A percentile compares a stretch with the other conserved stretches of the same genome.
These are phyloP conservation scores for Atkinsonella texensis DNA, from an alignment of 2,329 filamentous ascomycete species.

Conservation along the genomic window DNA sequence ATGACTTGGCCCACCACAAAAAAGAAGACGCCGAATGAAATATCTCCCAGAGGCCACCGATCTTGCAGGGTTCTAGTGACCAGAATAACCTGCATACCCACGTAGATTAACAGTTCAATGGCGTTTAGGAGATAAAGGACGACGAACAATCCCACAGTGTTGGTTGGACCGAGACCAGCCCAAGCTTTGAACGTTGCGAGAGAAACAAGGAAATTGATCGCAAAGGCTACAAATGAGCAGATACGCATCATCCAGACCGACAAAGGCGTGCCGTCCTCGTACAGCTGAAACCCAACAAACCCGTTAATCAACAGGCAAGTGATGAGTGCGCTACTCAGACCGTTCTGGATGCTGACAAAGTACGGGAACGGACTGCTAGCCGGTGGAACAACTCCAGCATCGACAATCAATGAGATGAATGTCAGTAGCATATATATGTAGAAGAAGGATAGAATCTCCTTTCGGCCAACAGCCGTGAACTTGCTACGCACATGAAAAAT, in stretches of 20 bases:
- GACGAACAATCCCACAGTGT: conserved; percentile 80
- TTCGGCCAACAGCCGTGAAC: conserved; percentile 84
- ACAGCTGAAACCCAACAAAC: conserved; percentile 95
- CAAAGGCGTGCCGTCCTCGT: conserved; percentile 88
- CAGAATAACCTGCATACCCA: conserved; percentile 76
- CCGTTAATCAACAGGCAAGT: conserved; percentile 91
- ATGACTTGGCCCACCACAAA: conserved; percentile 88
- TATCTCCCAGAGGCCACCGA: conserved; percentile 88
- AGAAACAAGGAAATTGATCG: conserved; percentile 75
- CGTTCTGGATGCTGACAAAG: conserved; percentile 80
- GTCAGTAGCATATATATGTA: conserved; percentile 91
- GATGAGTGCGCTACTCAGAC: conserved; percentile 72
- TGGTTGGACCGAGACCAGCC: conserved; percentile 73
- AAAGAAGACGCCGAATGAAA: conserved; percentile 80
- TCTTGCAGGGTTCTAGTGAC: conserved; percentile 86
- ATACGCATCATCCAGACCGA: conserved; percentile 87
- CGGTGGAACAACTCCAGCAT: conserved; percentile 83
- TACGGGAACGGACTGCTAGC: conserved; percentile 74
- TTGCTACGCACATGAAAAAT: conserved; percentile 93
- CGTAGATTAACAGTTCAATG: conserved; percentile 73
- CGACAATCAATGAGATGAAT: conserved; percentile 77
- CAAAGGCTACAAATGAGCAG: conserved; percentile 68
- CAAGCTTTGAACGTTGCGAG: conserved; percentile 88
- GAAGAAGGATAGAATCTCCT: conserved; percentile 79
- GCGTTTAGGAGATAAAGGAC: conserved; percentile 87